These are phyloP conservation scores for Strobilomyces dryophilus DNA, from an alignment of 768 basidiomycete species.

Conservation along the genomic window DNA sequence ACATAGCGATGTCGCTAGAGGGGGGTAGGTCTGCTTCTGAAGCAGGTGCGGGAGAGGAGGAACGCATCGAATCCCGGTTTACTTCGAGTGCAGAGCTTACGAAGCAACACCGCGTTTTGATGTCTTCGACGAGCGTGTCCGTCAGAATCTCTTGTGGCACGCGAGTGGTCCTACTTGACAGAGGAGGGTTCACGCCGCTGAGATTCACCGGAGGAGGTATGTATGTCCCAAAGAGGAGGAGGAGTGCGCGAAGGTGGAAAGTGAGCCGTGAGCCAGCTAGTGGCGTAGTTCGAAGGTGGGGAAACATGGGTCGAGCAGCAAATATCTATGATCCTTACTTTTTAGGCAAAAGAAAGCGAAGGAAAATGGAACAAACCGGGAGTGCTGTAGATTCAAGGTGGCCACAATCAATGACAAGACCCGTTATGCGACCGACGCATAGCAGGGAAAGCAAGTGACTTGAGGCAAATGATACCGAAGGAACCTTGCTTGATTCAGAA, in stretches of 20 bases:
- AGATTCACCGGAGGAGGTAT: constrained; percentile 76
- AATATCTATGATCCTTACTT: constrained; percentile 63
- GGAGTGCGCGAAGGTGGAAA: constrained; percentile 72
- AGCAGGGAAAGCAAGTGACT: constrained; percentile 83
- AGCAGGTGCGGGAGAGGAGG: constrained; percentile 26
- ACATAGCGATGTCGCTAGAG: constrained; percentile 54
- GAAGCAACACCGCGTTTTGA: constrained; percentile 88
- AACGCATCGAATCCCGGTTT: constrained; percentile 30
- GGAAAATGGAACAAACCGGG: constrained; percentile 54
- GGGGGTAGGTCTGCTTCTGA: constrained; percentile 41
- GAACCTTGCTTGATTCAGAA: constrained; percentile 53
- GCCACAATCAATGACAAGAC: constrained; percentile 90
- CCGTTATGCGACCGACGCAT: constrained; percentile 85
- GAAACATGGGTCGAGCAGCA: constrained; percentile 81
- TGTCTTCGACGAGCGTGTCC: constrained; percentile 79
- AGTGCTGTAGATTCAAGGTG: constrained; percentile 86
- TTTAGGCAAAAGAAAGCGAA: not conserved
- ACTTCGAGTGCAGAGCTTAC: constrained; percentile 62
- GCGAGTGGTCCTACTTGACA: constrained; percentile 55
- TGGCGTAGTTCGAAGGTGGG: constrained; percentile 79
- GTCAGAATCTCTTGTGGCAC: constrained; percentile 80
- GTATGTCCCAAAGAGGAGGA: constrained; percentile 81
- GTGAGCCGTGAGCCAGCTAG: constrained; percentile 81
- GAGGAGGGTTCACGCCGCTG: constrained; percentile 58
- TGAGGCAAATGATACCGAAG: constrained; percentile 89